A percentile compares a stretch with the other conserved stretches of the same genome.
phyloP scores from a whole-genome alignment of 2,329 filamentous ascomycete genomes.

The Teratosphaeria pseudoeucalypti region DNA sequence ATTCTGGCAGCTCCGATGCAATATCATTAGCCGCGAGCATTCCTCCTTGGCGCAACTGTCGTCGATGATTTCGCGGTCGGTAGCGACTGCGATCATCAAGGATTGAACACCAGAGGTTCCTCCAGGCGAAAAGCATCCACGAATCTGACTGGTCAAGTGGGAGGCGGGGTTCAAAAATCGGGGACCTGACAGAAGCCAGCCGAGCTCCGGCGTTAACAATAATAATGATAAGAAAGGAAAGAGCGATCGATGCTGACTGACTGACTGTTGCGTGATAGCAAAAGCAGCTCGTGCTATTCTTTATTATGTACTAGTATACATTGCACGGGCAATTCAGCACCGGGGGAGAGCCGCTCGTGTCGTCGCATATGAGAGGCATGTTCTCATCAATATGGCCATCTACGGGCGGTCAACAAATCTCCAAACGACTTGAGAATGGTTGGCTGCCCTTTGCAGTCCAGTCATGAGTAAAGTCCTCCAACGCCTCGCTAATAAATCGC shows the following conservation, averaged over 20 bases:
- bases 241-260: not conserved
- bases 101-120: not conserved
- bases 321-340: not conserved
- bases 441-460: not conserved
- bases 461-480: not conserved
- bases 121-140: not conserved
- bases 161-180: not conserved
- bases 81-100: not conserved
- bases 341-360: not conserved
- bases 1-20: not conserved
- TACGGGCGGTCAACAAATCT: not conserved
- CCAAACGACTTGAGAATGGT: not conserved
- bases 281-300: not conserved
- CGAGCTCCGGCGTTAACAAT: not conserved
- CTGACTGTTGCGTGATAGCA: not conserved
- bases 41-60: not conserved
- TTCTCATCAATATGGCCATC: not conserved
- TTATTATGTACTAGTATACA: not conserved
- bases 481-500: slow-evolving; percentile 2
- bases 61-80: not conserved
- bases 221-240: not conserved
- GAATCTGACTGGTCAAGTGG: not conserved
- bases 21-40: not conserved
- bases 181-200: not conserved
- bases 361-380: not conserved